Evolutionary conservation across 2,329 filamentous ascomycete species (phyloP).

Genomic region (Arthroderma sp.): DNA sequence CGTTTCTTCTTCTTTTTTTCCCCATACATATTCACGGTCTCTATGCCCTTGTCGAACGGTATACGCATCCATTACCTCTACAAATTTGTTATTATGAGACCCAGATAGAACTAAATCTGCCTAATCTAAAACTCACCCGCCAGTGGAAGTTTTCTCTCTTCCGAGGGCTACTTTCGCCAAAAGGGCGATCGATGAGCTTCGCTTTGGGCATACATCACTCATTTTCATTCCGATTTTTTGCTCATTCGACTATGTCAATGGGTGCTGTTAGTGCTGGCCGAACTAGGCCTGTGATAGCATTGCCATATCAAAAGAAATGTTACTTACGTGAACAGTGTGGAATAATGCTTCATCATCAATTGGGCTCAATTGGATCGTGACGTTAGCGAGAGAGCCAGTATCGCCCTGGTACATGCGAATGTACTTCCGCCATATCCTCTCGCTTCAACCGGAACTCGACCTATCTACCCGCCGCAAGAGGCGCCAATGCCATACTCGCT

Average conservation of each 20-base stretch:
- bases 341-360: not conserved
- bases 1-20: conserved; percentile 19
- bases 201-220: conserved; percentile 33
- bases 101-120: conserved; percentile 28
- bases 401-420: not conserved
- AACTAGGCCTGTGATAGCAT: not conserved
- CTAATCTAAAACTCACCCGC: conserved; percentile 33
- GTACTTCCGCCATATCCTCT: not conserved
- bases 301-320: not conserved
- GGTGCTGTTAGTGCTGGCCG: not conserved
- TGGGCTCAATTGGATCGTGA: not conserved
- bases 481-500: not conserved
- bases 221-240: no score
- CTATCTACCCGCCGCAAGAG: not conserved
- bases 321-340: not conserved
- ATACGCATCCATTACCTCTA: conserved; percentile 22
- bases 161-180: conserved; percentile 7
- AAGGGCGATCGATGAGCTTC: conserved; percentile 27
- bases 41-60: conserved; percentile 34
- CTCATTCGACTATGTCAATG: not conserved
- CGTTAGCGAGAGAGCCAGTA: not conserved
- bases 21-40: conserved; percentile 26
- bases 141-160: conserved; percentile 15
- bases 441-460: not conserved
- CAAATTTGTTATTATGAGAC: conserved; percentile 33